Evolutionary conservation across 345 rosid genomes (phyloP), one percentile per base, ranked within the genome.

Genomic region (Eucalyptus cloeziana): DNA sequence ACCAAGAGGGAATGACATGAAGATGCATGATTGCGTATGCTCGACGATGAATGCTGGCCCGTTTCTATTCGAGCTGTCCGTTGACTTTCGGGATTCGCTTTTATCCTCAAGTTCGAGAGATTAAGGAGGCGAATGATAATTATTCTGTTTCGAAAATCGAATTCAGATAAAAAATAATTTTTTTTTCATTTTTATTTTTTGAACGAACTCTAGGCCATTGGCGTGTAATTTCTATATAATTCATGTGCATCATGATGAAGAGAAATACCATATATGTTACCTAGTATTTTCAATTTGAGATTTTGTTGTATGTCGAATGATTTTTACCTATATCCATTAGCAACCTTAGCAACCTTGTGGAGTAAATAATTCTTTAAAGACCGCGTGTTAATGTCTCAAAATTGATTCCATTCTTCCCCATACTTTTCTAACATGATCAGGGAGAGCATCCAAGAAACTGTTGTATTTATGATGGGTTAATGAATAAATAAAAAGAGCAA

Each of bases 101-200:
- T 31, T 67, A 1, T 16, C 11, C 19, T 67, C 11, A 8, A 1
- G 0, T 3, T 33, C 11, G 1, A 22, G 81, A 52, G 10, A 21
- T 52, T 52, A 8, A 19, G 24, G 58, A 52, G 0, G 10, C 2
- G 2, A 52, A 52, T 21, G 10, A 52, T 52, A 52, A 52, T 52
- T 52, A 52, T 21, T 52, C 2, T 52, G 0, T 52, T 52, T 52
- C 21, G 21, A 52, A 52, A 52, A 52, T 52, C 0, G 19, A 52
- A 3, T 52, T 52, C 2, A 0, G 4, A 52, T 2, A 21, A 52
- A 52, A 52, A 7, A 21, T 52, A 52, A 0, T 19, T 7, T 7
- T 52, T 7, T 52, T 52, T 52, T 52, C 25, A 21, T 52, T 52
- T 52, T 52, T 52, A 19, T 52, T 52, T 52, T 8, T 21, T 37